These are phyloP conservation scores for Tuber calosporum DNA, from an alignment of 495 filamentous ascomycete genomes.

Conservation along the genomic window DNA sequence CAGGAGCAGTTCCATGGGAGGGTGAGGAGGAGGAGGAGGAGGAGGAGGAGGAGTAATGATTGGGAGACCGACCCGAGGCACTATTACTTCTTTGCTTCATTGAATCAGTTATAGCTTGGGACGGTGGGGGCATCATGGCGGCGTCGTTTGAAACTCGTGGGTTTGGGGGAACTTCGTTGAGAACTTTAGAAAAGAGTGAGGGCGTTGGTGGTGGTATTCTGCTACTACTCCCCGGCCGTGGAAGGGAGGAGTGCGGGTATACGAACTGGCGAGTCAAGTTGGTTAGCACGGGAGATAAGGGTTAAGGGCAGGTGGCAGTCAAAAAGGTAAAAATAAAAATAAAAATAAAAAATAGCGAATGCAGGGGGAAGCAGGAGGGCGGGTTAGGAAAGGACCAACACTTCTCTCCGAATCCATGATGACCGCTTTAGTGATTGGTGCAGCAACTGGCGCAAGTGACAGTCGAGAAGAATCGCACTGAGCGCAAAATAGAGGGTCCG, in stretches of 20 bases:
- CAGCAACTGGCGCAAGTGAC: neutral
- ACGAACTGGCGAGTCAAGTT: constrained; percentile 22
- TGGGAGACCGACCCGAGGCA: constrained; percentile 35
- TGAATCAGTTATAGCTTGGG: constrained; percentile 37
- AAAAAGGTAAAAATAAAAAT: no score
- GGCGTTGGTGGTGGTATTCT: constrained; percentile 33
- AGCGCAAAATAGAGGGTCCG: neutral
- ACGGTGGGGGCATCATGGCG: constrained; percentile 40
- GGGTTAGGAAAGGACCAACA: constrained; percentile 19
- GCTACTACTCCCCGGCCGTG: constrained; percentile 32
- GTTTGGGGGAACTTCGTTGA: constrained; percentile 37
- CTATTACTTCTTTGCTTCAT: constrained; percentile 23
- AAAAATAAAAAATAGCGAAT: neutral
- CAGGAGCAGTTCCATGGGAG: constrained; percentile 22
- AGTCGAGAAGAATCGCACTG: neutral
- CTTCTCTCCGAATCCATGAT: constrained; percentile 36
- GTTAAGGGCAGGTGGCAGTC: neutral
- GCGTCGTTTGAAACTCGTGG: constrained; percentile 26
- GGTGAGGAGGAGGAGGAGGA: constrained; percentile 24
- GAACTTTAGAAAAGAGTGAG: constrained; percentile 15
- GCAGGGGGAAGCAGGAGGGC: neutral
- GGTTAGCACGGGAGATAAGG: constrained; percentile 28
- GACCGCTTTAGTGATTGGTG: constrained; percentile 11
- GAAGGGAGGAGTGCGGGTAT: constrained; percentile 34
- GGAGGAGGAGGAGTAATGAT: constrained; percentile 10